Conservation (phyloP, 306 rosid species). For the apple (Malus domestica) region DNA sequence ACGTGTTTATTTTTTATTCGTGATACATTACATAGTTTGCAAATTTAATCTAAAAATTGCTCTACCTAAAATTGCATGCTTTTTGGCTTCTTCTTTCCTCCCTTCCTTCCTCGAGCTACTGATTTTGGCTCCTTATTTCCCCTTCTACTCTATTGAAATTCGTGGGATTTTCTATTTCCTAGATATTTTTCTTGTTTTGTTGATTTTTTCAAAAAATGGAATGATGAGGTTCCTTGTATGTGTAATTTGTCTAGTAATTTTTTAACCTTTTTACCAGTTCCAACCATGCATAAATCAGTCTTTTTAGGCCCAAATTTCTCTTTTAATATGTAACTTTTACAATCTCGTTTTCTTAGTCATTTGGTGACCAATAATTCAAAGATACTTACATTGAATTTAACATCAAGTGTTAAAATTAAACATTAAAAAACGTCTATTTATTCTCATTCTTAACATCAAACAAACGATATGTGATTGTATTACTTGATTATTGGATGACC, state of each 20-base stretch:
- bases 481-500: not conserved
- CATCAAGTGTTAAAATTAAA: not conserved
- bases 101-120: slow-evolving; percentile 91
- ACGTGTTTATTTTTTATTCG: too few species aligned
- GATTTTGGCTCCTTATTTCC: slow-evolving; percentile 54
- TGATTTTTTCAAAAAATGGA: slow-evolving; percentile 46
- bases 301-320: slow-evolving; percentile 52
- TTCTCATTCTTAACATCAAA: not conserved
- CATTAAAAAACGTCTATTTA: too few species aligned
- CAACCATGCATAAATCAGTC: slow-evolving; percentile 46
- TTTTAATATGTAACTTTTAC: not conserved
- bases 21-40: too few species aligned
- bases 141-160: slow-evolving; percentile 55
- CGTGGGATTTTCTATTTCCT: slow-evolving; percentile 57
- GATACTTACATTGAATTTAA: not conserved
- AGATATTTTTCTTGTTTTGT: slow-evolving; percentile 37
- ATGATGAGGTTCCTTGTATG: slow-evolving; percentile 70
- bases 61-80: slow-evolving; percentile 28
- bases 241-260: slow-evolving; percentile 25
- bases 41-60: too few species aligned
- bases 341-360: too few species aligned
- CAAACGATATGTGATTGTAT: not conserved
- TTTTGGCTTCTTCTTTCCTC: slow-evolving; percentile 58
- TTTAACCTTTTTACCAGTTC: slow-evolving; percentile 9
- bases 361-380: not conserved